Evolutionary conservation across 495 filamentous ascomycete genomes (phyloP).

Genomic region (Paragyromitra xinjiangensis): DNA sequence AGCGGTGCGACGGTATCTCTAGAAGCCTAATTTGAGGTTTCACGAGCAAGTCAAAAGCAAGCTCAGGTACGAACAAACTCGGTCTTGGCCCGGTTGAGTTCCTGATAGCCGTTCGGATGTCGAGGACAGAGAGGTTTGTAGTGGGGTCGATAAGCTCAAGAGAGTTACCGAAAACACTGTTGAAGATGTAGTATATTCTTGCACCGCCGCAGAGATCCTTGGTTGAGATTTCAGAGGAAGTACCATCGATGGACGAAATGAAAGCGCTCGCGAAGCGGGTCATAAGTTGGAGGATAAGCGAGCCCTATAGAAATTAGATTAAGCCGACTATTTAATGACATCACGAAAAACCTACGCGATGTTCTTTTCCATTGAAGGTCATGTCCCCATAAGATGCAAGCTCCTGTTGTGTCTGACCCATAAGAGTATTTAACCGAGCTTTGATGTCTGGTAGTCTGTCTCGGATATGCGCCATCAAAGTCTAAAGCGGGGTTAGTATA

Average conservation of each 20-base stretch:
- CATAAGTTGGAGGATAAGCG: slow-evolving; percentile 95
- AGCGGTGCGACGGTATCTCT: slow-evolving; percentile 93
- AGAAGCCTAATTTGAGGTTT: slow-evolving; percentile 98
- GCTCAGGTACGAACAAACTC: slow-evolving; percentile 94
- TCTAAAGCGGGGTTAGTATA: slow-evolving; percentile 59
- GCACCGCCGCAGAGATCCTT: slow-evolving; percentile 98
- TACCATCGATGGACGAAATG: slow-evolving; percentile 98
- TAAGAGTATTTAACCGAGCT: slow-evolving; percentile 93
- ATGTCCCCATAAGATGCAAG: slow-evolving; percentile 97
- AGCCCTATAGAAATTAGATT: slow-evolving; percentile 64
- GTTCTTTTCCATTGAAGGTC: slow-evolving; percentile 97
- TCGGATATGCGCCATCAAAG: slow-evolving; percentile 94
- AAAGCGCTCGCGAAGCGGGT: slow-evolving; percentile 97
- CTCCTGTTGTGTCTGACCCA: slow-evolving; percentile 99
- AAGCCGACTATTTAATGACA: not conserved
- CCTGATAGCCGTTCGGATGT: slow-evolving; percentile 96
- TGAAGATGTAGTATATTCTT: slow-evolving; percentile 99
- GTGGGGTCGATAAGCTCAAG: slow-evolving; percentile 96
- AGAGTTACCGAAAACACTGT: slow-evolving; percentile 97
- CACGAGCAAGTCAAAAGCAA: slow-evolving; percentile 96
- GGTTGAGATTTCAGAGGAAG: slow-evolving; percentile 96
- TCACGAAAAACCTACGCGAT: slow-evolving; percentile 64
- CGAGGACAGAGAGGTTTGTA: slow-evolving; percentile 90
- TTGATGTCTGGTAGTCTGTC: slow-evolving; percentile 98
- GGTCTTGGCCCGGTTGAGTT: slow-evolving; percentile 97